phyloP scores from a whole-genome alignment of 2,329 filamentous ascomycete species.

The Lecanosticta acicola region DNA sequence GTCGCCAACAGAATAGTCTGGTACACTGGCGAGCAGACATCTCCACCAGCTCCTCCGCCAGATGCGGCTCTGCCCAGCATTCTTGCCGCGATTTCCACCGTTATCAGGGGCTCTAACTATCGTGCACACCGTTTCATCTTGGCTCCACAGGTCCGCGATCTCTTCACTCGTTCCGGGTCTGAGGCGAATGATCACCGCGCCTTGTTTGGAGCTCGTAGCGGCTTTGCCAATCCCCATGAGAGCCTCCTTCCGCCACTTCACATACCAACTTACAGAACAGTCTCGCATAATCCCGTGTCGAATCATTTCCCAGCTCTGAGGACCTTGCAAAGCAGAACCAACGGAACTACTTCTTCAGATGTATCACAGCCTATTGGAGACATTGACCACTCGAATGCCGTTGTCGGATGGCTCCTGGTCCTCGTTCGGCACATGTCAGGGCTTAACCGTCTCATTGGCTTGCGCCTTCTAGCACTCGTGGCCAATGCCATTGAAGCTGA shows the following conservation, averaged over 20 bases:
- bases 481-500: constrained; percentile 32
- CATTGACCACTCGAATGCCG: constrained; percentile 42
- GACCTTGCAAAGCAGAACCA: constrained; percentile 25
- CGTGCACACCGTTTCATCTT: constrained; percentile 57
- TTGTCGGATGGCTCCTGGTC: constrained; percentile 45
- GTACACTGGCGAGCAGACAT: constrained; percentile 20
- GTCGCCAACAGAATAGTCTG: constrained; percentile 23
- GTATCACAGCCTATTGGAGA: constrained; percentile 18
- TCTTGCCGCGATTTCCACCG: constrained; percentile 68
- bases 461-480: constrained; percentile 36
- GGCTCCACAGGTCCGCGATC: constrained; percentile 43
- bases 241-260: constrained; percentile 34
- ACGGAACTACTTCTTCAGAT: constrained; percentile 11
- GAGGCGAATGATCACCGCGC: constrained; percentile 22
- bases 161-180: constrained; percentile 22
- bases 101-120: constrained; percentile 73
- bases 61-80: constrained; percentile 59
- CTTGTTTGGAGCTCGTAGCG: constrained; percentile 22
- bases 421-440: constrained; percentile 40
- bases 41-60: constrained; percentile 50
- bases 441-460: constrained; percentile 38
- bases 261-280: constrained; percentile 36
- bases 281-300: constrained; percentile 32
- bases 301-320: constrained; percentile 42
- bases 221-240: constrained; percentile 20